Conservation (phyloP, 768 basidiomycete genomes). For the Lactifluus volemus region DNA sequence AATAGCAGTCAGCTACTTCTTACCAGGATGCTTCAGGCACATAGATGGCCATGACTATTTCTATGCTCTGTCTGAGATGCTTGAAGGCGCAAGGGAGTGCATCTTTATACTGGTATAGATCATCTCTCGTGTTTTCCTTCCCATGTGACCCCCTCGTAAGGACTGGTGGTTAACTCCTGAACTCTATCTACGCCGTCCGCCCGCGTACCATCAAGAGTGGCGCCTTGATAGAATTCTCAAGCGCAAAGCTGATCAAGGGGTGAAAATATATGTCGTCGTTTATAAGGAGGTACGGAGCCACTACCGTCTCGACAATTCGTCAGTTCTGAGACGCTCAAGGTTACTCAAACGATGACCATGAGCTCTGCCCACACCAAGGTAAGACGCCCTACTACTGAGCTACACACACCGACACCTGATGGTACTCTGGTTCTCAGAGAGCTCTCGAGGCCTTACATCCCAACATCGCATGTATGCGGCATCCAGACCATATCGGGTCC, state of each 20-base stretch:
- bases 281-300: conserved; percentile 76
- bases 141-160: conserved; percentile 26
- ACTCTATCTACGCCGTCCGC: conserved; percentile 87
- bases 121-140: neutral
- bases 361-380: conserved; percentile 79
- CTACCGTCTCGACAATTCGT: neutral
- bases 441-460: conserved; percentile 75
- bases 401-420: neutral
- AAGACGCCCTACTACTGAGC: neutral
- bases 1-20: neutral
- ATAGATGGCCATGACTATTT: conserved; percentile 96
- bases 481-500: conserved; percentile 83
- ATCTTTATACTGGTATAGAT: conserved; percentile 76
- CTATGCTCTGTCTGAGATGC: conserved; percentile 86
- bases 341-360: conserved; percentile 89
- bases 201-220: conserved; percentile 79
- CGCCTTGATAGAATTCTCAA: conserved; percentile 78
- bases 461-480: conserved; percentile 84
- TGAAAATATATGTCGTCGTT: conserved; percentile 83
- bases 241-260: conserved; percentile 87
- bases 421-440: conserved; percentile 32
- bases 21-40: conserved; percentile 40
- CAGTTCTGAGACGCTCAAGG: conserved; percentile 31
- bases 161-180: conserved; percentile 97
- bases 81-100: conserved; percentile 70